Evolutionary conservation across 441 rosid species (phyloP), one percentile per base, ranked within the genome.

Genomic region (Brassica balearica): DNA sequence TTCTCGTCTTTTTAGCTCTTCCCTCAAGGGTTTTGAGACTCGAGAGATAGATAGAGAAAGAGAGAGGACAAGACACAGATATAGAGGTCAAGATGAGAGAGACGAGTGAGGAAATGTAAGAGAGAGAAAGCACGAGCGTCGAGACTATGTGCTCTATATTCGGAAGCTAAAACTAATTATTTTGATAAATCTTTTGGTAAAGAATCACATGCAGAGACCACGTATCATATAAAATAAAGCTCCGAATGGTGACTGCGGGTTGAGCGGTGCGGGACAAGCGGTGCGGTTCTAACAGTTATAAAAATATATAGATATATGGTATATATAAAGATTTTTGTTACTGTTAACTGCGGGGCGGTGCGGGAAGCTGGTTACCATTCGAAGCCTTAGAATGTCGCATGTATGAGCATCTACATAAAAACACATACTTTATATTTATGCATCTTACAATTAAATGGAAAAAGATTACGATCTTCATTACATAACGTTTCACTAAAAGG

Each of bases 71-170:
- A 15, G 91, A 84, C 92, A 85, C 88, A 90, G 73, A 86, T 90
- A 90, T 86, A 89, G 95, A 91, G 91, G 90, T 12, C 46, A 66
- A 68, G 71, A 71, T 71, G 72, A 77, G 75, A 70, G 86, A 75
- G 62, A 68, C 69, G 72, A 78, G 71, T 63, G 83, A 79, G 29
- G 73, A 75, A 48, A 71, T 59, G 60, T 62, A 77, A 61, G 73
- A 74, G 59, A 76, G 79, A 81, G 72, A 68, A 27, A 73, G 75
- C 80, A 80, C 80, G 72, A 75, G 10, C 59, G 46, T 71, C 83
- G 77, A 80, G 77, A 43, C 65, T 75, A 15, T 62, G 27, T 69
- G 58, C 11, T 29, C 38, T 75, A 80, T 62, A 68, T 68, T 23
- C 27, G 27, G 27, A 72, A 27, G 64, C 48, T 58, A 43, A 58